These are phyloP conservation scores for Aspergillus alliaceus DNA, from an alignment of 2,329 filamentous ascomycete genomes.

Conservation along the genomic window DNA sequence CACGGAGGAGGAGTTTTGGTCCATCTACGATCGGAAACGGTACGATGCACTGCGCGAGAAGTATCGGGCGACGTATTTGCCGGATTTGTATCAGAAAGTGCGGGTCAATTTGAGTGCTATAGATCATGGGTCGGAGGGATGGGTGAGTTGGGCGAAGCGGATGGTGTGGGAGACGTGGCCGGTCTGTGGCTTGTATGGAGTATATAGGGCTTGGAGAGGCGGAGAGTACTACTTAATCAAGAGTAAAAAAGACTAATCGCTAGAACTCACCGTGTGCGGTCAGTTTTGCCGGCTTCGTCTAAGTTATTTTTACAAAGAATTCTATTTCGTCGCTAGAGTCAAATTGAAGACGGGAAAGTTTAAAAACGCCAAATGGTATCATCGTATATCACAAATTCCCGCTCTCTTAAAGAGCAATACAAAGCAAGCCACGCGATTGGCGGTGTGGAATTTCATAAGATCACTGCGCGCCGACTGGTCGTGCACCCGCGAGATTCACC, in stretches of 20 bases:
- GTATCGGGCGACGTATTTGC: constrained; percentile 34
- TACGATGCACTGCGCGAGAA: constrained; percentile 41
- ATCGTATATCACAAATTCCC: not conserved
- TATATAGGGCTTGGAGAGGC: constrained; percentile 23
- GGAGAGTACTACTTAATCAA: constrained; percentile 23
- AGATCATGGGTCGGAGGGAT: constrained; percentile 5
- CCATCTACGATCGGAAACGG: constrained; percentile 38
- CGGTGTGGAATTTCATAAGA: not conserved
- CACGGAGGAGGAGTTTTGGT: constrained; percentile 55
- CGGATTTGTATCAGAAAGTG: constrained; percentile 23
- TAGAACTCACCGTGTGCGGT: too few relatives aligned
- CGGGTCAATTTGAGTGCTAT: constrained; percentile 3
- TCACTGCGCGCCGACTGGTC: constrained; percentile 47
- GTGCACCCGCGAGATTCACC: constrained; percentile 57
- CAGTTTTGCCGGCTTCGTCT: not conserved
- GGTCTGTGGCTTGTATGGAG: constrained; percentile 26
- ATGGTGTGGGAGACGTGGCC: constrained; percentile 23
- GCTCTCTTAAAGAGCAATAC: not conserved
- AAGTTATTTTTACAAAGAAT: not conserved
- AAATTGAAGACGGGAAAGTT: not conserved
- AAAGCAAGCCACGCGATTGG: not conserved
- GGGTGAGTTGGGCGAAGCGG: constrained; percentile 14
- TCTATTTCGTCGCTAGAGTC: not conserved
- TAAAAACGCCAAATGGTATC: not conserved
- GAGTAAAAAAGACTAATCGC: not conserved